Evolutionary conservation across 2,329 filamentous ascomycete genomes (phyloP), one percentile per base, ranked within the genome.

Genomic region (Salinomyces thailandicus): DNA sequence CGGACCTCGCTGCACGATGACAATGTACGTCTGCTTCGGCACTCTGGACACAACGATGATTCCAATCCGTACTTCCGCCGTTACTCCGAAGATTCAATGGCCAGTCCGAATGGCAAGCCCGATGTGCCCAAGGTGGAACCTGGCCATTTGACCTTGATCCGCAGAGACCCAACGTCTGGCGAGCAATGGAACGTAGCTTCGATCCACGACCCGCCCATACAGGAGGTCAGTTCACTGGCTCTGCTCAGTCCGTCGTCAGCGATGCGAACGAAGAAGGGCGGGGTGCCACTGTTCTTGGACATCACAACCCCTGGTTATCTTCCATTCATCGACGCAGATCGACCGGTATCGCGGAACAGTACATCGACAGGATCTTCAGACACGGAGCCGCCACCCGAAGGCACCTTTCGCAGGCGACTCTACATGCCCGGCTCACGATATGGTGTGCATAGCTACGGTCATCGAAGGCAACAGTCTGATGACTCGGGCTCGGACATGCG

Each of bases 281-380:
- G 63, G 14, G 52, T 62, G 5, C 66, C 66, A 0, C 44, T 68
- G 28, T 67, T 62, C 30, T 63, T 79, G 8, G 72, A 77, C 35
- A 67, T 79, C 8, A 66, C 62, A 6, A 77, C 73, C 16, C 69
- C 72, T 2, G 74, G 73, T 12, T 80, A 80, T 49, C 64, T 61
- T 26, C 72, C 72, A 36, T 78, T 79, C 45, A 54, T 68, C n/a
- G 55, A 60, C 31, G 26, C 60, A 34, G 47, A 24, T 44, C 47
- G 22, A 28, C 46, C 44, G 7, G 43, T 36, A 5, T 52, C 51
- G 4, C 41, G 45, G 5, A 33, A 34, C 17, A 54, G 54, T 48
- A 61, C 45, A 26, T 51, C 52, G 6, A 43, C 41, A 14, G 42
- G 35, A 20, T 50, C 52, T 8, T 41, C 40, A 12, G 46, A 41